phyloP scores from a whole-genome alignment of 371 early-diverging fungal genomes.

The Coemansia sp. region DNA sequence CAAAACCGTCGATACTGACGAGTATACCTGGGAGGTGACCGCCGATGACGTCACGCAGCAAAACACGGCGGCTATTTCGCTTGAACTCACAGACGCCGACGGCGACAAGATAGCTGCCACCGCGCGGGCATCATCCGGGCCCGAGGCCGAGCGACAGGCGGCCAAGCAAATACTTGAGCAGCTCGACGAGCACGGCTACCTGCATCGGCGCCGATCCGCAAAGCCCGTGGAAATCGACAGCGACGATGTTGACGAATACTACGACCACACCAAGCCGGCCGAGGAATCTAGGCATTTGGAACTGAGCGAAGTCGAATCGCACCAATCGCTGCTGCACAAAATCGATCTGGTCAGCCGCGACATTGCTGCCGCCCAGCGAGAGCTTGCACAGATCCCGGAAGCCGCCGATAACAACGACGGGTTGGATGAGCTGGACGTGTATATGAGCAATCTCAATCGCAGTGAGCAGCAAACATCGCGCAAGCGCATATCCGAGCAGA shows the following conservation, averaged over 20 bases:
- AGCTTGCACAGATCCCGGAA: not conserved
- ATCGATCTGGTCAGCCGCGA: not conserved
- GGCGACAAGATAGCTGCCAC: constrained; percentile 24
- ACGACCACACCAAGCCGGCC: constrained; percentile 18
- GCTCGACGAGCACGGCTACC: constrained; percentile 31
- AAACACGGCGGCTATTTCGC: constrained; percentile 12
- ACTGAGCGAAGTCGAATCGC: constrained; percentile 27
- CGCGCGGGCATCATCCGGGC: not conserved
- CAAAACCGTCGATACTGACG: constrained; percentile 18
- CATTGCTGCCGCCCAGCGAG: constrained; percentile 1
- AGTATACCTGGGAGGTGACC: constrained; percentile 6
- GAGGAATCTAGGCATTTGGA: not conserved
- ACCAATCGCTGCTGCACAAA: constrained; percentile 32
- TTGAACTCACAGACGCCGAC: constrained; percentile 32
- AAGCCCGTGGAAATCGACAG: constrained; percentile 4
- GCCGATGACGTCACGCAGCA: not conserved
- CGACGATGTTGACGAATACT: constrained; percentile 38
- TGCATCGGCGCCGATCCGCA: constrained; percentile 3
- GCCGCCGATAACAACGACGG: not conserved
- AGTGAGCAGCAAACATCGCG: constrained; percentile 9
- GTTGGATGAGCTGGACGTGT: constrained; percentile 45
- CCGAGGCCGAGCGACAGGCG: constrained; percentile 39
- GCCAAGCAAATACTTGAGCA: constrained; percentile 39
- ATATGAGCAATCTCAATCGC: constrained; percentile 33
- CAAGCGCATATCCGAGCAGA: not conserved